A percentile compares a stretch with the other conserved stretches of the same genome.
phyloP scores from a whole-genome alignment of 768 basidiomycete species.

The Macrocybe gigantea region DNA sequence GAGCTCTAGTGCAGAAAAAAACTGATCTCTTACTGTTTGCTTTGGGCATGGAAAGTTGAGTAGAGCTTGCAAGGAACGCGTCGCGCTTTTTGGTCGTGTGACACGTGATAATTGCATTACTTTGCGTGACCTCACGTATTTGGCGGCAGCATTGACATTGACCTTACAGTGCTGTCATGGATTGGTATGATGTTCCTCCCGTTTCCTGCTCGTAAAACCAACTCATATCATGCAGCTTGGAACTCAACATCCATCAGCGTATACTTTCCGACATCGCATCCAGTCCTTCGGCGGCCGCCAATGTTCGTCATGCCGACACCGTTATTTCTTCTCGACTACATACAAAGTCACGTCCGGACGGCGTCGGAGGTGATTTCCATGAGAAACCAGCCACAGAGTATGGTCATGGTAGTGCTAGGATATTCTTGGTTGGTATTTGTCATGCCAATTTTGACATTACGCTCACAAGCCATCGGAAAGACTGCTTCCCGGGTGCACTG shows the following conservation, averaged over 20 bases:
- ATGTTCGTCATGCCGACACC: slow-evolving; percentile 42
- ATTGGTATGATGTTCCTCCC: slow-evolving; percentile 33
- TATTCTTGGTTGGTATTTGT: too few relatives aligned
- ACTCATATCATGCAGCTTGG: slow-evolving; percentile 42
- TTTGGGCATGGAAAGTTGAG: too few relatives aligned
- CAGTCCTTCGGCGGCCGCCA: slow-evolving; percentile 43
- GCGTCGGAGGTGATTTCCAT: slow-evolving; percentile 18
- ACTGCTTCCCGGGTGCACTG: slow-evolving; percentile 68
- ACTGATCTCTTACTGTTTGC: too few relatives aligned
- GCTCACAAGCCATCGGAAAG: slow-evolving; percentile 27
- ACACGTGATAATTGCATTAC: too few relatives aligned
- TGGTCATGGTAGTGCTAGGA: slow-evolving; percentile 30
- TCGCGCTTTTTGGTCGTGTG: too few relatives aligned
- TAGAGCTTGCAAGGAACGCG: too few relatives aligned
- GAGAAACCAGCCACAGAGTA: slow-evolving; percentile 15
- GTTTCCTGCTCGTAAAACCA: neutral
- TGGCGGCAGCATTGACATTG: too few relatives aligned
- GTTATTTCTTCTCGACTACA: slow-evolving; percentile 60
- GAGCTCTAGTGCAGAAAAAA: too few relatives aligned
- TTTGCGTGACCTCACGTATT: too few relatives aligned
- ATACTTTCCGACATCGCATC: slow-evolving; percentile 72
- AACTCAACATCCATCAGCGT: slow-evolving; percentile 71
- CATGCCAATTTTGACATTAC: too few relatives aligned
- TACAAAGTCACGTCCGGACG: slow-evolving; percentile 24
- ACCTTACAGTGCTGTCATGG: slow-evolving; percentile 26